phyloP scores from a whole-genome alignment of 352 stramenopile species.

The Thraustochytrium sp. region DNA sequence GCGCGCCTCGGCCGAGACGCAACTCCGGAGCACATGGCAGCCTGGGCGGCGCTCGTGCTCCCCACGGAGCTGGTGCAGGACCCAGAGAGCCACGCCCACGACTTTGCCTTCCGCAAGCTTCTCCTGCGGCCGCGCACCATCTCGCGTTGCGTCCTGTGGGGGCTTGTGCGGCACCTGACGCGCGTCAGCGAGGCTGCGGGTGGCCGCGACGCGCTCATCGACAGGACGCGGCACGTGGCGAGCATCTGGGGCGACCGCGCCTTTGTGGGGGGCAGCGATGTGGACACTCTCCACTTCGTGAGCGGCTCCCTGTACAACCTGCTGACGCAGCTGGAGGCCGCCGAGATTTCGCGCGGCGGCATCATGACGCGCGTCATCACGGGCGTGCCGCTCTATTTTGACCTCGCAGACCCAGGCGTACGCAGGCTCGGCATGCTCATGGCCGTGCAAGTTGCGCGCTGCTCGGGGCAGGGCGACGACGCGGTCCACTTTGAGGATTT shows the following conservation, averaged over 20 bases:
- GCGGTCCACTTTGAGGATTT: neutral
- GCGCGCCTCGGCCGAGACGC: neutral
- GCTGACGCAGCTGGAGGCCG: neutral
- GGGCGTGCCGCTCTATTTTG: neutral
- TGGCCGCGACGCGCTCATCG: neutral
- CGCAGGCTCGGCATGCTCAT: neutral
- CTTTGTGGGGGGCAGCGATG: neutral
- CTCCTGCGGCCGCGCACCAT: neutral
- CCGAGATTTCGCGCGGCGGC: neutral
- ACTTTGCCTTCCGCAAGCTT: conserved; percentile 23
- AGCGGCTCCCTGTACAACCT: neutral
- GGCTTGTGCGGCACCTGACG: neutral
- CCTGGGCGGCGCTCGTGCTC: neutral
- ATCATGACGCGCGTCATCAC: neutral
- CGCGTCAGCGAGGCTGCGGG: neutral
- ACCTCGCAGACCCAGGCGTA: neutral
- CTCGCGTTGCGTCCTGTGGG: neutral
- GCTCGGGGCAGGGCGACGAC: neutral
- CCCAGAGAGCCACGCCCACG: neutral
- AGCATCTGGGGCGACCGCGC: conserved; percentile 9
- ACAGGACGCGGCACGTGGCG: neutral
- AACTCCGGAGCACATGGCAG: neutral
- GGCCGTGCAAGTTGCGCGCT: neutral
- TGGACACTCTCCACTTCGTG: neutral
- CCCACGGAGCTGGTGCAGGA: neutral